Base-by-base conservation (phyloP, 2,329 filamentous ascomycete genomes). In the Exophiala xenobiotica region DNA sequence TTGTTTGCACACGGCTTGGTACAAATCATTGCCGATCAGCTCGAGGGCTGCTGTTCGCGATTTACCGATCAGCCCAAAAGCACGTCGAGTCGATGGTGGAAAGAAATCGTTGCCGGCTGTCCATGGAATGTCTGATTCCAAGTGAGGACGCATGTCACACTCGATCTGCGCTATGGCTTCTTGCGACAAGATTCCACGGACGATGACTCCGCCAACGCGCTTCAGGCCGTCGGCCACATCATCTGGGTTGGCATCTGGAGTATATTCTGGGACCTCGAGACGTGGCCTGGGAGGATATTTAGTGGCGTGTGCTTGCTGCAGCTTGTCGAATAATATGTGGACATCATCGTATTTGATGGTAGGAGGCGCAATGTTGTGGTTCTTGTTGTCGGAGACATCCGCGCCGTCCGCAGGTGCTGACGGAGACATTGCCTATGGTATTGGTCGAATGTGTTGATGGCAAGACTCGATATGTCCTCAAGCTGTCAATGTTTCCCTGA, bases 11-110 rank as follows among this genome's bases (percentile, higher is more conserved):
- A 64, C 54, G 3, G 46, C 44, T 14, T 58, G 62, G 23, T 60
- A 66, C 3, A 66, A 51, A 0, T 60, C 61, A 11, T 65, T 58
- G 57, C 63, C 62, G 14, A 64, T 49, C 2, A 59, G 12, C 9
- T 41, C 26, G 27, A 42, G 1, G 6, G 49, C 49, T 18, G 27
- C 19, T 2, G 49, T 26, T 22, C 19, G n/a, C 11, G 44, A 49
- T 23, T 52, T 52, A 4, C 49, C 49, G 11, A 41, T 29, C 11
- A 52, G 20, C 7, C 49, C 49, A 27, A 49, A 52, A 3, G 49
- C 49, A 9, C 49, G 44, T 3, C 49, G 42, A 11, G 44, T 52
- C 7, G 31, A 23, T 11, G 49, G 49, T 19, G 49, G 49, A 37
- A 52, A 49, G 49, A 52, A 52, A 20, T 43, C 22, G 22, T 48